Evolutionary conservation across 345 rosid genomes (phyloP), one percentile per base, ranked within the genome.

Genomic region (Draba incana): DNA sequence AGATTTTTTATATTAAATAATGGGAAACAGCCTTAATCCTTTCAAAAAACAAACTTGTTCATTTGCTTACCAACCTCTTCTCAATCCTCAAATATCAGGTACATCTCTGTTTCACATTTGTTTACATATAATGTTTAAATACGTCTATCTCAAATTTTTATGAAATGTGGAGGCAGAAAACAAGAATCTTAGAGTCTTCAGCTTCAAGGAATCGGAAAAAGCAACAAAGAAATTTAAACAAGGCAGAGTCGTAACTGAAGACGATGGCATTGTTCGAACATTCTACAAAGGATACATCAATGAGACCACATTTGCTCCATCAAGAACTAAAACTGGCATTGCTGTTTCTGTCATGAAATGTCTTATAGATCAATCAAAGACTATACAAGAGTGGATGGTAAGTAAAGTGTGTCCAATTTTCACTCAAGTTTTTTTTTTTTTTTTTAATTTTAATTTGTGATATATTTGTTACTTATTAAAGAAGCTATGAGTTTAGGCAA

Each of bases 331-430:
- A 64, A 49, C 10, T 10, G 8, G 48, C n/a, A n/a, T 48, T 4
- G 50, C 66, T 48, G 73, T 69, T 48, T 48, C 67, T 50, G 53
- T 69, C 60, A 13, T 60, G 53, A 35, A 42, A 30, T 20, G 60
- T 60, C 10, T 10, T 69, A 31, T 48, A 15, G 7, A 39, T 58
- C 10, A 2, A 4, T 12, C 74, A 13, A 15, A 10, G 12, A 3
- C 3, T 15, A 10, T 16, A 15, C 50, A 48, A 42, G 74, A 5
- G 14, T 59, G 74, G 71, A 30, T 15, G 53, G 50, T 66, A 44
- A 12, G 35, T 25, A 44, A 54, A 55, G 14, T 54, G 33, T 53
- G 43, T 16, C 44, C 7, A 50, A 38, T 38, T 56, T 16, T 6
- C 39, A 56, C 28, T 1, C 7, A 35, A 56, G 10, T 46, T 3